Percentiles rank a stretch among this genome's conserved stretches.
Conservation (phyloP, 768 basidiomycete species). For the Phanerodontia chrysosporium region DNA sequence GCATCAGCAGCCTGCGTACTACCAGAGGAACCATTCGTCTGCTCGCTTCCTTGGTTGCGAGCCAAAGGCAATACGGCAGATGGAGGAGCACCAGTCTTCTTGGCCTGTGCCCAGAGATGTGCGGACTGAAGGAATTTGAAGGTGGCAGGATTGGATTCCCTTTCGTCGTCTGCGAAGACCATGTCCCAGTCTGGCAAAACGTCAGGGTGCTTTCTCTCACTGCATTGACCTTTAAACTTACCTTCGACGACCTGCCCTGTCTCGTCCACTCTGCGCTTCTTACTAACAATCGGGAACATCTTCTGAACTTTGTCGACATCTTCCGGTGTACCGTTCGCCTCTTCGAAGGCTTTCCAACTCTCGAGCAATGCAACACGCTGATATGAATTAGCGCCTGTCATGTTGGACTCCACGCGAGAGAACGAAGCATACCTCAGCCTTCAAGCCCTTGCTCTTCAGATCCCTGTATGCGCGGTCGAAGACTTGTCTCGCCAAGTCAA, state of each 20-base stretch:
- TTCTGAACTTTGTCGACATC: constrained; percentile 80
- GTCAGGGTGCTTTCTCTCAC: no score
- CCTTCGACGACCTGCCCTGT: constrained; percentile 87
- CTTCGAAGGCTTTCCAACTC: constrained; percentile 94
- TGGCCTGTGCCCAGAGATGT: constrained; percentile 73
- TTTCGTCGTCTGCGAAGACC: constrained; percentile 94
- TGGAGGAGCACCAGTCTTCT: constrained; percentile 32
- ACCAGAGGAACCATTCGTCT: neutral
- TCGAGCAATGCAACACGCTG: constrained; percentile 90
- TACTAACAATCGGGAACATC: constrained; percentile 92
- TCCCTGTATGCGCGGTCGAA: constrained; percentile 88
- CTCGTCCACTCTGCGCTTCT: constrained; percentile 80
- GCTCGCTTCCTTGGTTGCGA: neutral
- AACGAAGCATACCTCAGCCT: constrained; percentile 68
- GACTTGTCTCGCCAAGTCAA: constrained; percentile 63
- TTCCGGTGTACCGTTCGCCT: constrained; percentile 66
- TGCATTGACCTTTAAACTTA: no score
- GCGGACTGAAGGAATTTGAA: constrained; percentile 97
- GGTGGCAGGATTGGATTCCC: constrained; percentile 85
- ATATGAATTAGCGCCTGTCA: neutral
- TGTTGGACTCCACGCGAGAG: no score
- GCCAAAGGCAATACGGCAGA: constrained; percentile 37
- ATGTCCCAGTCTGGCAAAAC: constrained; percentile 94
- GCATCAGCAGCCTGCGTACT: neutral
- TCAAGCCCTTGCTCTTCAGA: constrained; percentile 72